These are phyloP conservation scores for Tribonema minus DNA, from an alignment of 108 stramenopile species.

Conservation along the genomic window DNA sequence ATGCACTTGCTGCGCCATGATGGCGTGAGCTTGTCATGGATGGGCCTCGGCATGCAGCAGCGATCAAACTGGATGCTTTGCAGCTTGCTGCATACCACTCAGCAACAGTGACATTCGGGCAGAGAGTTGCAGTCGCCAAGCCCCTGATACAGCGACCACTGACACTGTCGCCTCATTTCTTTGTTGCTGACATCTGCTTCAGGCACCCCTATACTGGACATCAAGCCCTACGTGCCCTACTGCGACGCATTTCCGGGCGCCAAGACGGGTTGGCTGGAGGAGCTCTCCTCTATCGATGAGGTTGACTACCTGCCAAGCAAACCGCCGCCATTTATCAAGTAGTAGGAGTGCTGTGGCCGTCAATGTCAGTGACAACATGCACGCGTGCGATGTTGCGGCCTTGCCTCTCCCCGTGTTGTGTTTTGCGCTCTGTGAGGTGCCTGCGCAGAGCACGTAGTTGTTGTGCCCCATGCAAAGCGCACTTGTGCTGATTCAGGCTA, in stretches of 20 bases:
- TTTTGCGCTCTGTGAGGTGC: too few relatives aligned
- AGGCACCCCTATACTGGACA: slow-evolving; percentile 49
- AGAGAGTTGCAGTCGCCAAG: background rate
- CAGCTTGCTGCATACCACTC: background rate
- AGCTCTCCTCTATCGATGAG: slow-evolving; percentile 27
- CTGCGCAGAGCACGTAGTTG: too few relatives aligned
- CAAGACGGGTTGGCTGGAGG: slow-evolving; percentile 50
- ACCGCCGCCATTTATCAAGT: background rate
- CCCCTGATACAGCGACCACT: background rate
- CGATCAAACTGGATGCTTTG: background rate
- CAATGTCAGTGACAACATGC: background rate
- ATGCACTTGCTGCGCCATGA: too few relatives aligned
- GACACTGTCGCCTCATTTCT: background rate
- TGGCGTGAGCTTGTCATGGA: too few relatives aligned
- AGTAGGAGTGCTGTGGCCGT: background rate
- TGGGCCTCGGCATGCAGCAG: background rate
- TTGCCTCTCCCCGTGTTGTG: too few relatives aligned
- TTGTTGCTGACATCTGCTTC: background rate
- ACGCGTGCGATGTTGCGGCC: too few relatives aligned
- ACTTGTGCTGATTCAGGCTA: too few relatives aligned
- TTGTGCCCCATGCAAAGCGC: too few relatives aligned
- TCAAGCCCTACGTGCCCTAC: slow-evolving; percentile 50
- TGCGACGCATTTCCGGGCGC: slow-evolving; percentile 52
- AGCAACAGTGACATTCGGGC: background rate
- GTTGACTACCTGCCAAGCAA: background rate